A percentile compares a stretch with the other conserved stretches of the same genome.
phyloP scores from a whole-genome alignment of 352 stramenopile species.

The Globisporangium solare region DNA sequence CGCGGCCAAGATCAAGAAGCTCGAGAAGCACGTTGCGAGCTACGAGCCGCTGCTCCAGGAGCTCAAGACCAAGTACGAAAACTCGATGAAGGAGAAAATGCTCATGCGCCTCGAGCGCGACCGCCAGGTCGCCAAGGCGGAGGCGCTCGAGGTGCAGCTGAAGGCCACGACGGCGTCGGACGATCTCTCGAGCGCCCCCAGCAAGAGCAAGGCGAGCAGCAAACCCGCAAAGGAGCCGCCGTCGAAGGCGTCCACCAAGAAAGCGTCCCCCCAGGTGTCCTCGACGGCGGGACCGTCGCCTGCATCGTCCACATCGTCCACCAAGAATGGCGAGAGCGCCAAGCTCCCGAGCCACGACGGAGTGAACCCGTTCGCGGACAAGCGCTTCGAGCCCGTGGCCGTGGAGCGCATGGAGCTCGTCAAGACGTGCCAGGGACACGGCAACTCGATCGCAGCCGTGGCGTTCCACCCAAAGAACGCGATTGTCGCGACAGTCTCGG shows the following conservation, averaged over 20 bases:
- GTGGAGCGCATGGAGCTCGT: constrained; percentile 69
- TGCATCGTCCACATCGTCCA: constrained; percentile 23
- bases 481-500: constrained; percentile 89
- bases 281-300: constrained; percentile 14
- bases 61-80: constrained; percentile 92
- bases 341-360: constrained; percentile 63
- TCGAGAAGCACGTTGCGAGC: constrained; percentile 88
- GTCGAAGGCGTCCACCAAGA: constrained; percentile 16
- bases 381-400: constrained; percentile 63
- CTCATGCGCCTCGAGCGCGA: constrained; percentile 93
- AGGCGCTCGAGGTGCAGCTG: constrained; percentile 88
- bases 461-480: constrained; percentile 93
- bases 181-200: neutral
- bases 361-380: constrained; percentile 69
- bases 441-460: constrained; percentile 85
- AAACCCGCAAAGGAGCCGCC: constrained; percentile 8
- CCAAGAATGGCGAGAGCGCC: constrained; percentile 44
- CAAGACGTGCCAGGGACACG: constrained; percentile 89
- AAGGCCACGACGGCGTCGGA: constrained; percentile 24
- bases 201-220: neutral
- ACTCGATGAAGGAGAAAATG: constrained; percentile 97
- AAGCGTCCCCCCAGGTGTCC: constrained; percentile 5
- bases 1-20: constrained; percentile 85
- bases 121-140: constrained; percentile 80
- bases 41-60: constrained; percentile 93